Conservation (phyloP, 192 early-diverging fungal species). For the Rhizophagus prolifer region DNA sequence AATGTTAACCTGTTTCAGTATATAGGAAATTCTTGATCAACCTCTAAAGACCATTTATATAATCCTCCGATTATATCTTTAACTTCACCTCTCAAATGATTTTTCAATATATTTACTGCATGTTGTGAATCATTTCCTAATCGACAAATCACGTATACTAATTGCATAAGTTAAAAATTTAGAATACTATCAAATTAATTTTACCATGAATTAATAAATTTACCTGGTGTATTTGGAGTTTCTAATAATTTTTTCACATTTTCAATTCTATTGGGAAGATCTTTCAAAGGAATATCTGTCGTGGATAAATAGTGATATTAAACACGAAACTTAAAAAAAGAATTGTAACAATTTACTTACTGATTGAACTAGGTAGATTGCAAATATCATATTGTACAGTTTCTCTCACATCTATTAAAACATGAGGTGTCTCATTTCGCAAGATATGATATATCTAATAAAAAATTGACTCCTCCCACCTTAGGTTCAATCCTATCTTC, state of each 20-base stretch:
- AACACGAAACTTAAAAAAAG: background rate
- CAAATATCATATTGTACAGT: slow-evolving; percentile 83
- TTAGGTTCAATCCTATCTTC: slow-evolving; percentile 26
- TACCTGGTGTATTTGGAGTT: slow-evolving; percentile 3
- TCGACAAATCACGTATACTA: slow-evolving; percentile 85
- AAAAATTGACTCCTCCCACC: slow-evolving; percentile 28
- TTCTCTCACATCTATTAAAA: slow-evolving; percentile 92
- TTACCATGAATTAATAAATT: background rate
- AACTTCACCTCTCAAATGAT: slow-evolving; percentile 49
- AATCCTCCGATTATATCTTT: slow-evolving; percentile 86
- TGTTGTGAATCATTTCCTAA: slow-evolving; percentile 88
- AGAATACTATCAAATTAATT: background rate
- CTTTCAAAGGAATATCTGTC: slow-evolving; percentile 58
- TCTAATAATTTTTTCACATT: slow-evolving; percentile 38
- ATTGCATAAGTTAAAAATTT: background rate
- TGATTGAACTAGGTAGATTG: slow-evolving; percentile 63
- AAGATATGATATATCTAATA: slow-evolving; percentile 53
- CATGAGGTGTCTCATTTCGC: slow-evolving; percentile 47
- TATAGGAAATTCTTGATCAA: slow-evolving; percentile 81
- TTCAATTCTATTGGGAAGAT: slow-evolving; percentile 45
- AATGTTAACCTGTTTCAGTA: slow-evolving; percentile 52
- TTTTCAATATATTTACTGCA: slow-evolving; percentile 75
- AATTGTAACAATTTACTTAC: slow-evolving; percentile 32
- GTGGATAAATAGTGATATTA: background rate
- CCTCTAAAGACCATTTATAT: slow-evolving; percentile 65